A percentile compares a stretch with the other conserved stretches of the same genome.
phyloP scores from a whole-genome alignment of 805 yeast genomes.

The Zygotorulaspora chibaensis region DNA sequence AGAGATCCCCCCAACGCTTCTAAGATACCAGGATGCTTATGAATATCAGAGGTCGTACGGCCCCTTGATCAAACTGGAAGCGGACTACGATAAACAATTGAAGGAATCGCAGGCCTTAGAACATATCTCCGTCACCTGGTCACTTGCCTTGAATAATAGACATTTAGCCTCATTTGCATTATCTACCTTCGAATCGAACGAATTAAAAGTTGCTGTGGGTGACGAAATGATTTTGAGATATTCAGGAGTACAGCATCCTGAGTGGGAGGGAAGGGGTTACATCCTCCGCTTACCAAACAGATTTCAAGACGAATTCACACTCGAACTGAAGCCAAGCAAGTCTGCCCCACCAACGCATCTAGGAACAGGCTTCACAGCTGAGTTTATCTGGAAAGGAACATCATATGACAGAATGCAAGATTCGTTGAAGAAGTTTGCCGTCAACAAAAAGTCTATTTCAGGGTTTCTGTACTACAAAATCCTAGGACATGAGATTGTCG shows the following conservation, averaged over 20 bases:
- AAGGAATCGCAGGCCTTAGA: slow-evolving; percentile 77
- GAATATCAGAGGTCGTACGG: slow-evolving; percentile 83
- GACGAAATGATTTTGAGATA: slow-evolving; percentile 73
- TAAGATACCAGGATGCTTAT: slow-evolving; percentile 76
- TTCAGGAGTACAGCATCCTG: slow-evolving; percentile 49
- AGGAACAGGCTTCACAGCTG: slow-evolving; percentile 69
- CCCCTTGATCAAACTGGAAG: slow-evolving; percentile 77
- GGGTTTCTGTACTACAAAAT: slow-evolving; percentile 72
- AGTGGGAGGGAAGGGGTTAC: slow-evolving; percentile 72
- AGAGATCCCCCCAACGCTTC: slow-evolving; percentile 64
- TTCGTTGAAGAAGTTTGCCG: slow-evolving; percentile 70
- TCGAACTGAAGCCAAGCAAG: slow-evolving; percentile 53
- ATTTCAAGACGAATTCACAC: slow-evolving; percentile 60
- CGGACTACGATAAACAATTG: slow-evolving; percentile 68
- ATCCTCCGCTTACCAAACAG: slow-evolving; percentile 69
- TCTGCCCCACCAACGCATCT: slow-evolving; percentile 49
- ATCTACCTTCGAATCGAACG: slow-evolving; percentile 62
- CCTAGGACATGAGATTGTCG: slow-evolving; percentile 72
- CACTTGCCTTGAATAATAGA: slow-evolving; percentile 56
- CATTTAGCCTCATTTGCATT: slow-evolving; percentile 67
- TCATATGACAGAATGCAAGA: slow-evolving; percentile 80
- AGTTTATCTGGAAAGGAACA: slow-evolving; percentile 85
- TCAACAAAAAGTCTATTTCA: slow-evolving; percentile 61
- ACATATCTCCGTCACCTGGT: slow-evolving; percentile 71
- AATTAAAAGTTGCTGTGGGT: slow-evolving; percentile 72